Evolutionary conservation across 129 eudicot genomes (phyloP), one percentile per base, ranked within the genome.

Genomic region (Tagetes patula): DNA sequence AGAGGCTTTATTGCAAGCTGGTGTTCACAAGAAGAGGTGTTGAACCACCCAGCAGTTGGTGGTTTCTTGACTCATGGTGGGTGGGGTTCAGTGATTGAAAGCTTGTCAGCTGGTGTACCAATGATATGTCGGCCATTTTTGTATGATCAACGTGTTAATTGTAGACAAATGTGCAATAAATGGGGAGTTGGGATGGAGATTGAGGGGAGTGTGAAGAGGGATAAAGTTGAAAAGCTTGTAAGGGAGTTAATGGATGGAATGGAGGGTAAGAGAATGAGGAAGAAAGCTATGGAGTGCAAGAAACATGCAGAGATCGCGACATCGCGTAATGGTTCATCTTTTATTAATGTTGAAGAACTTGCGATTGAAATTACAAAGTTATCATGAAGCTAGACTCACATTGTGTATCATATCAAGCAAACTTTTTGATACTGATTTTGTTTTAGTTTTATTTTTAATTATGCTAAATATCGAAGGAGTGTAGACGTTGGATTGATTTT

Each of bases 21-120:
- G 77, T 78, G 82, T 33, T 63, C 58, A 31, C 77, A 78, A 63
- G 82, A 70, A 50, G 77, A 78, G 67, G 77, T 78, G 31, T 31
- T 78, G 39, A 78, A 61, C 71, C 82, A 70, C 58, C 47, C 39
- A 12, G 39, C 82, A 0, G 13, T 78, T 71, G 82, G 82, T 1
- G 82, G 82, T 33, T 78, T 78, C 40, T 52, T 71, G 71, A 78
- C 82, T 32, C 82, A 71, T 36, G 71, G 77, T 50, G 77, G 82
- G 11, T 78, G 82, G 77, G 72, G 72, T 40, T 78, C 82, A 2
- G 43, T 32, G 13, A 77, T 71, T 30, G 81, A 77, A 46, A 77
- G 81, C 71, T 32, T 77, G 46, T 20, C 71, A 1, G 76, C 71
- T n/a, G 81, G 81, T 20, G 71, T 77, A 27, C 81, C 81, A 0